These are phyloP conservation scores for Rubia balearica DNA, from an alignment of 305 asterid genomes.

Conservation along the genomic window DNA sequence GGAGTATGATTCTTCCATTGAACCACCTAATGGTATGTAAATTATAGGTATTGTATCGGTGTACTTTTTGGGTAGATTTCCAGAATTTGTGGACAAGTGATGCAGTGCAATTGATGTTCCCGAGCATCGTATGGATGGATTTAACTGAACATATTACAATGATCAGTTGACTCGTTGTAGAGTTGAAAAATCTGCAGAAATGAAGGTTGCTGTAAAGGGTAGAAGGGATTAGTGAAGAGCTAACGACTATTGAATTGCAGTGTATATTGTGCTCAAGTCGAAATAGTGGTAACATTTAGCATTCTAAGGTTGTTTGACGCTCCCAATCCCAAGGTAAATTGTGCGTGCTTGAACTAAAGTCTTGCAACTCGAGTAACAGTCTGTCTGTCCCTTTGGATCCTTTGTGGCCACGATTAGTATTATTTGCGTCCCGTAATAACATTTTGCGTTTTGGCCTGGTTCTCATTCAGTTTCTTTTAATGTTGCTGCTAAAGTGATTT, in stretches of 20 bases:
- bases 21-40: not conserved
- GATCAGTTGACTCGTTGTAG: not conserved
- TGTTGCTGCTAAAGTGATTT: not conserved
- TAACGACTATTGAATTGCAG: not conserved
- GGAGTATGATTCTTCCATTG: too few relatives aligned
- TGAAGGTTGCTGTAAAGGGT: not conserved
- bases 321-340: not conserved
- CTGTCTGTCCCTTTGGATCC: not conserved
- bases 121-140: not conserved
- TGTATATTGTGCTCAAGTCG: too few relatives aligned
- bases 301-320: not conserved
- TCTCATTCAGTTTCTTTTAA: not conserved
- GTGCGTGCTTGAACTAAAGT: not conserved
- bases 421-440: not conserved
- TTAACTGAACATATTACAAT: not conserved
- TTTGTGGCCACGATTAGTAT: not conserved
- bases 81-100: not conserved
- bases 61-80: not conserved
- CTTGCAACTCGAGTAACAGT: not conserved
- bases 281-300: not conserved
- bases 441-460: not conserved
- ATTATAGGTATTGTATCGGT: not conserved
- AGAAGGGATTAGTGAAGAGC: not conserved
- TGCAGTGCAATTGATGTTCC: not conserved
- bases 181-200: not conserved